Percentiles rank a stretch among this genome's conserved stretches.
Conservation (phyloP, 495 filamentous ascomycete species). For the Peziza echinospora region DNA sequence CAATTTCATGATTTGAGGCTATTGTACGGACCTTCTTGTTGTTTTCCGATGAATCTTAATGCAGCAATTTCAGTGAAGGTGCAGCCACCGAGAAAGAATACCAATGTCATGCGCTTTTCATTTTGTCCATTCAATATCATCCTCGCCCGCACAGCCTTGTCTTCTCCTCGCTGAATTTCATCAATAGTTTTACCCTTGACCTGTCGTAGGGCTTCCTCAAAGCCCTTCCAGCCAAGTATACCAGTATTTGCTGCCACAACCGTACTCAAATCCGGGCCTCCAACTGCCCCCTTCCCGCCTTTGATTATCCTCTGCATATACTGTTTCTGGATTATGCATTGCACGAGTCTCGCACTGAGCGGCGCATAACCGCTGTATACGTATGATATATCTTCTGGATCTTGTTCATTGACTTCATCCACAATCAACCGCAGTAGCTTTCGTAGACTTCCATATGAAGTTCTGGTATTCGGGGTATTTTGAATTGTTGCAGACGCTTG, state of each 20-base stretch:
- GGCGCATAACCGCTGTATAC: slow-evolving; percentile 95
- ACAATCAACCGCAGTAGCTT: slow-evolving; percentile 73
- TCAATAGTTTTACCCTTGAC: slow-evolving; percentile 74
- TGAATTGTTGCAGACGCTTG: slow-evolving; percentile 44
- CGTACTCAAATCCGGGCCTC: slow-evolving; percentile 13
- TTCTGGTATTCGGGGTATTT: slow-evolving; percentile 40
- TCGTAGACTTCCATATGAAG: slow-evolving; percentile 74
- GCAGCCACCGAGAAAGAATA: slow-evolving; percentile 87
- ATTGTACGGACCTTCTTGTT: slow-evolving; percentile 50
- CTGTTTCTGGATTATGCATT: slow-evolving; percentile 80
- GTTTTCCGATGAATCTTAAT: slow-evolving; percentile 66
- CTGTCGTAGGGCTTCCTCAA: slow-evolving; percentile 72
- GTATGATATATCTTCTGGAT: slow-evolving; percentile 92
- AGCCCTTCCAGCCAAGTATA: slow-evolving; percentile 69
- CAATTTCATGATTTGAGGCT: slow-evolving; percentile 6
- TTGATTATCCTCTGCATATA: slow-evolving; percentile 30
- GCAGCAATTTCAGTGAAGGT: slow-evolving; percentile 93
- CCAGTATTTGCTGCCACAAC: slow-evolving; percentile 24
- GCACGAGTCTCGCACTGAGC: slow-evolving; percentile 79
- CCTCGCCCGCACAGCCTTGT: slow-evolving; percentile 76
- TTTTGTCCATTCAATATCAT: slow-evolving; percentile 54
- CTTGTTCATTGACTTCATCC: slow-evolving; percentile 89
- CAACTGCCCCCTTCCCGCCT: background rate
- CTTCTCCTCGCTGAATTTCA: slow-evolving; percentile 78
- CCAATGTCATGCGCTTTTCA: slow-evolving; percentile 63